Evolutionary conservation across 805 yeast genomes (phyloP), one percentile per base, ranked within the genome.

Genomic region (Priceomyces medius): DNA sequence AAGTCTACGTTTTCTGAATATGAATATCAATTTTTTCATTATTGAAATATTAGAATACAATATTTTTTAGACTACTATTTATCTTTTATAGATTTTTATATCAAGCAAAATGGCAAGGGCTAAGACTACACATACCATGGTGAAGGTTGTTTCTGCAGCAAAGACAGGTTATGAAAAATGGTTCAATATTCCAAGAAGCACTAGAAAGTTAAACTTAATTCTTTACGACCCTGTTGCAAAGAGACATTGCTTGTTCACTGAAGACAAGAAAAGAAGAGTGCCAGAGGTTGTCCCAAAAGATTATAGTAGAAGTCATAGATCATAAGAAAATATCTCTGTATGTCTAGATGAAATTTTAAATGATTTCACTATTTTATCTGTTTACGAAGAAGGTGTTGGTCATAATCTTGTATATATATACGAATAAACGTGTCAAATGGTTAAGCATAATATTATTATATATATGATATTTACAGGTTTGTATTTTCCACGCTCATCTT

Each of bases 201-300:
- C 95, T 3, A 86, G 87, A 37, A 72, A 79, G 43, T 81, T 91
- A 47, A 81, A 80, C 36, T 93, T 88, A 58, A 83, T 90, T 23
- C 78, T 93, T 54, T 88, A 88, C 57, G 97, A 88, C 58, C 96
- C 96, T 2, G 50, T 68, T 46, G 97, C 88, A 8, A 81, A 85
- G 64, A 81, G 96, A 63, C 97, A 89, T 69, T 96, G 93, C 39
- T 71, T 91, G 46, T 91, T 93, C 71, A 80, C 81, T 21, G 99
- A 91, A 62, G 79, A 85, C 40, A 87, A 86, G 63, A 88, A 88
- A 74, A 80, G 99, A 64, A 88, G 85, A 63, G 77, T 83, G 10
- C 80, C 80, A 6, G 81, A 75, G 42, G 48, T 54, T 21, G 53
- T 61, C 18, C 65, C 71, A 42, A 64, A 56, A 52, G 76, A 68